These are phyloP conservation scores for Tetragonia tetragonoides DNA, from an alignment of 148 eudicot species.

Conservation along the genomic window DNA sequence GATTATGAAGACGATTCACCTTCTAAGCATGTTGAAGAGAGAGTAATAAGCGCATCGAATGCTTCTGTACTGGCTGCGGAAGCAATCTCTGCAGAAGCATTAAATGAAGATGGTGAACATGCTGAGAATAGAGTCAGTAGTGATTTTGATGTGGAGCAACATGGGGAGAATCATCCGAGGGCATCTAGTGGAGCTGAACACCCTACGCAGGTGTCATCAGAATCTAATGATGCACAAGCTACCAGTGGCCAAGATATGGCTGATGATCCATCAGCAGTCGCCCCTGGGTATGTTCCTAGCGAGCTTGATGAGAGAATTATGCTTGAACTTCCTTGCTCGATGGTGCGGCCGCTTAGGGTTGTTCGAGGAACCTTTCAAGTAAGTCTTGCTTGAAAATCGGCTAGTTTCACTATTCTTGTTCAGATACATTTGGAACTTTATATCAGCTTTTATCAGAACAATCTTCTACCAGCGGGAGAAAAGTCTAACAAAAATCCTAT, in stretches of 20 bases:
- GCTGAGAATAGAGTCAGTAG: constrained; percentile 37
- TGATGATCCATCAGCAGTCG: constrained; percentile 55
- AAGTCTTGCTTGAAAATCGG: constrained; percentile 32
- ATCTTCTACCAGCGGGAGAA: not conserved
- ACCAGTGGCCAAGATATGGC: constrained; percentile 48
- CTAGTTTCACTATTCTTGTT: not conserved
- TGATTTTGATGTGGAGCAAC: constrained; percentile 42
- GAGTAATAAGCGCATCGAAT: constrained; percentile 55
- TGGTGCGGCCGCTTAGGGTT: constrained; percentile 85
- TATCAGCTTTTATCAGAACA: not conserved
- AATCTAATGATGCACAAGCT: constrained; percentile 43
- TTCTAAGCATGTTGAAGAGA: constrained; percentile 29
- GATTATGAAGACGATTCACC: constrained; percentile 51
- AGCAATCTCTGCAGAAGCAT: constrained; percentile 68
- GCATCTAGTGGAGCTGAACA: constrained; percentile 49
- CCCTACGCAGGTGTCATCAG: constrained; percentile 39
- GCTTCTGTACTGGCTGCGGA: constrained; percentile 74
- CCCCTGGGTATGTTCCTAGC: constrained; percentile 90
- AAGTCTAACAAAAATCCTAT: not conserved
- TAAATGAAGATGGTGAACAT: constrained; percentile 74
- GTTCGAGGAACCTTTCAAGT: constrained; percentile 90
- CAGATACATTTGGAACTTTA: not conserved
- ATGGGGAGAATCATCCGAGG: constrained; percentile 46
- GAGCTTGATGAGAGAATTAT: constrained; percentile 88
- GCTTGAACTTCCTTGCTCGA: constrained; percentile 88